Base-by-base conservation (phyloP, 106 monocot genomes). In the Allium cepa region DNA sequence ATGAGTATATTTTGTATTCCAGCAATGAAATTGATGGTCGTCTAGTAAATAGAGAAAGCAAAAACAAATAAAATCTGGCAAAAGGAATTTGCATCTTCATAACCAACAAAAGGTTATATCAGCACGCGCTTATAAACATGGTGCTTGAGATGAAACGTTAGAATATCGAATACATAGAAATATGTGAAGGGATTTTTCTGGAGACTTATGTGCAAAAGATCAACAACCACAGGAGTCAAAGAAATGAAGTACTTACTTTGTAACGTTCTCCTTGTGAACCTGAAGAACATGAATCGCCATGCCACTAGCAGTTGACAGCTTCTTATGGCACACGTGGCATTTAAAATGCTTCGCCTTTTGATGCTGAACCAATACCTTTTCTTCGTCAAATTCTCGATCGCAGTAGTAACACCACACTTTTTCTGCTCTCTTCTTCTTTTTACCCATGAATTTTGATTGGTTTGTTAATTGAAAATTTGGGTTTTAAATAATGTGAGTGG, bases 321-420 rank as follows among this genome's bases (percentile, higher is more conserved):
- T 97, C 84, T 97, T 97, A 69, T 92, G 91, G 74, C 92, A 97
- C 12, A 89, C 88, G 28, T 97, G 96, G 84, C 96, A 97, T 75
- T 97, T 97, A 80, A 97, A 97, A 70, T 97, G 96, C 86, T 97
- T 97, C 6, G 92, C 92, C 84, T 97, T 97, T 77, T 97, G 96
- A 63, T 92, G 96, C 84, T 97, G 96, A 7, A 97, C 96, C 7
- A 97, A 78, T 59, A 97, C 87, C 86, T 97, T 97, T 92, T 97
- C 96, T 82, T 97, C 96, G 80, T 97, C 96, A 84, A 97, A 97
- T 67, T 97, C 96, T 56, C 96, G 75, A 60, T 97, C 92, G 79
- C 96, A 97, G 80, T 97, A 97, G 80, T 92, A 97, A 79, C 96
- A 97, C 81, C 87, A 97, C 52, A 97, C 84, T 69, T 92, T 97